These are phyloP conservation scores for Solanum clarkiae DNA, from an alignment of 257 asterid species.

Conservation along the genomic window DNA sequence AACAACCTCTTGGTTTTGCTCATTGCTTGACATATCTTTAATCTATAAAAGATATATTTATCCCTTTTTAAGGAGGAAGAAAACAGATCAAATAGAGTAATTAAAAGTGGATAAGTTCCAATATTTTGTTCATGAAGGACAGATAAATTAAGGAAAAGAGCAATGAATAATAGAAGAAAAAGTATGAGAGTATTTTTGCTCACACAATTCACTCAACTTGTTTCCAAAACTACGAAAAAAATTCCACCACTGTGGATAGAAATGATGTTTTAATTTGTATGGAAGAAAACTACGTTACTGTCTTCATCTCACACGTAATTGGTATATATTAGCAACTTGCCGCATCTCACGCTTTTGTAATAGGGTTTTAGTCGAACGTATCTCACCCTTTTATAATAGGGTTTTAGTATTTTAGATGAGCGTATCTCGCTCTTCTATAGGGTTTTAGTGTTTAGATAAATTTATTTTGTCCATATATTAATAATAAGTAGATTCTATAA, in stretches of 20 bases:
- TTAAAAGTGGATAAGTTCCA: neutral
- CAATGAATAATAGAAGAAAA: neutral
- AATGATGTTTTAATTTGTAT: neutral
- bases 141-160: neutral
- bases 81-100: neutral
- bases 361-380: too few relatives aligned
- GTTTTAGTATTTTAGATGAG: too few relatives aligned
- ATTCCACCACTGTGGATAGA: neutral
- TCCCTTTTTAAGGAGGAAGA: neutral
- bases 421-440: too few relatives aligned
- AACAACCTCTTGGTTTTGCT: neutral
- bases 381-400: too few relatives aligned
- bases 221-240: neutral
- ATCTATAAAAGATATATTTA: neutral
- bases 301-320: neutral
- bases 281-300: neutral
- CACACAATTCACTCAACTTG: neutral
- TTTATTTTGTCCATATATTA: too few relatives aligned
- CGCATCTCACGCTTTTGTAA: neutral
- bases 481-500: too few relatives aligned
- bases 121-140: neutral
- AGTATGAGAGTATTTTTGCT: neutral
- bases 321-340: neutral
- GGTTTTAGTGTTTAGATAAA: too few relatives aligned
- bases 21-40: neutral